Base-by-base conservation (phyloP, 352 stramenopile species). In the Elongisporangium prolatum region DNA sequence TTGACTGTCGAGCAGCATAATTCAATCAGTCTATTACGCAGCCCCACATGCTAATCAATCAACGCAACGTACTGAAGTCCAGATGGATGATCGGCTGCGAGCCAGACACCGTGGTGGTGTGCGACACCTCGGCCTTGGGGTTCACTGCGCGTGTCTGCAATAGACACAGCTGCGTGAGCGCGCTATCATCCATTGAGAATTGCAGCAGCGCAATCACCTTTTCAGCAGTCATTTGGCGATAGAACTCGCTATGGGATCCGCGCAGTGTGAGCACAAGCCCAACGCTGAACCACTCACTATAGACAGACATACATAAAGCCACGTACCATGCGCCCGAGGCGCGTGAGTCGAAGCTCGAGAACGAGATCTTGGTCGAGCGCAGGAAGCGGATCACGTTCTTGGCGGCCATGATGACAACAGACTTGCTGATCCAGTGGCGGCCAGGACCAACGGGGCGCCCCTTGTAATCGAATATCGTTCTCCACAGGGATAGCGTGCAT, bases 371-470 rank as follows among this genome's bases (percentile, higher is more conserved):
- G 50, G 82, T 83, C 48, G 80, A 88, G 72, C 93, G 93, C 60
- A 95, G 68, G 71, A 95, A 95, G 56, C 85, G 85, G 64, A 93
- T 74, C 58, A 90, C 70, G 72, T 95, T 91, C 59, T 76, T 80
- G 59, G 85, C 81, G 53, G 85, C 81, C 85, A 95, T 95, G 37
- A 49, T 75, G 25, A 25, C 38, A 21, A 25, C 38, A 21, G 40
- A 40, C 16, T 21, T 34, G 14, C 20, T 28, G 6, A 22, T 21
- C 20, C 28, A 40, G 14, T 40, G 28, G 28, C 28, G 5, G 28
- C 28, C 28, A 5, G 5, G 9, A 13, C 4, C 4, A 1, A 8
- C n/a, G 9, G 28, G 28, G 8, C 28, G 55, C 57, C 56, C 61
- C 57, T 11, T 55, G n/a, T 61, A 60, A 51, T 59, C 20, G 21